Conservation (phyloP, 1,284 basidiomycete species). For the Cryptococcus neoformans region DNA sequence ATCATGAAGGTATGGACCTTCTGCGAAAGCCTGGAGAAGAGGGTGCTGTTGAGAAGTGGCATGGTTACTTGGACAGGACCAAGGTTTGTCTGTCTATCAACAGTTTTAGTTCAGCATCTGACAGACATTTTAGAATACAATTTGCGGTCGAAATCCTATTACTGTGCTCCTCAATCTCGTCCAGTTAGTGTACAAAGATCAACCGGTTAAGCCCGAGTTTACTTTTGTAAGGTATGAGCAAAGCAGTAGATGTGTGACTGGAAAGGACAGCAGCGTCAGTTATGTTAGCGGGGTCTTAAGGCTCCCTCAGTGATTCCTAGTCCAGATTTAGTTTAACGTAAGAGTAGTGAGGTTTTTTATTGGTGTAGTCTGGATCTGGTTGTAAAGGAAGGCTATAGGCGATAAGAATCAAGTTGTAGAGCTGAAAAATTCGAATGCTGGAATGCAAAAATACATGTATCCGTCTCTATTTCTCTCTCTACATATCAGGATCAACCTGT, state of each 20-base stretch:
- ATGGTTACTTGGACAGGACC: slow-evolving; percentile 71
- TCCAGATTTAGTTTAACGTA: background rate
- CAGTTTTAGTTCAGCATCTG: background rate
- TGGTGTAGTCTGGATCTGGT: background rate
- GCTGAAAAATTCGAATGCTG: background rate
- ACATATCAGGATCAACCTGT: slow-evolving; percentile 24
- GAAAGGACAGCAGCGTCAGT: slow-evolving; percentile 85
- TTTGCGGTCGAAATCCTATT: slow-evolving; percentile 95
- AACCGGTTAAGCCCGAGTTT: slow-evolving; percentile 24
- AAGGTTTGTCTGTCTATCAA: slow-evolving; percentile 31
- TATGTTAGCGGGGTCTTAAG: slow-evolving; percentile 71
- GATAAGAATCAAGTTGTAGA: background rate
- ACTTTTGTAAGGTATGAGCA: slow-evolving; percentile 90
- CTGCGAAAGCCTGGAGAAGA: slow-evolving; percentile 36
- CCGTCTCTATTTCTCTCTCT: background rate
- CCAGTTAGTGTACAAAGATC: slow-evolving; percentile 55
- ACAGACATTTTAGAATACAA: slow-evolving; percentile 67
- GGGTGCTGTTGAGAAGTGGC: slow-evolving; percentile 63
- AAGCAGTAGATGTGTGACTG: slow-evolving; percentile 68
- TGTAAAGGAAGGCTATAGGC: background rate
- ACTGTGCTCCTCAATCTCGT: slow-evolving; percentile 83
- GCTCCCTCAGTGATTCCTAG: slow-evolving; percentile 12
- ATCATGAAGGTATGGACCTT: slow-evolving; percentile 42
- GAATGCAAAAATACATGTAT: slow-evolving; percentile 1
- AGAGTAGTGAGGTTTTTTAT: background rate